Evolutionary conservation across 495 filamentous ascomycete species (phyloP).

Genomic region (Aspergillus homomorphus): DNA sequence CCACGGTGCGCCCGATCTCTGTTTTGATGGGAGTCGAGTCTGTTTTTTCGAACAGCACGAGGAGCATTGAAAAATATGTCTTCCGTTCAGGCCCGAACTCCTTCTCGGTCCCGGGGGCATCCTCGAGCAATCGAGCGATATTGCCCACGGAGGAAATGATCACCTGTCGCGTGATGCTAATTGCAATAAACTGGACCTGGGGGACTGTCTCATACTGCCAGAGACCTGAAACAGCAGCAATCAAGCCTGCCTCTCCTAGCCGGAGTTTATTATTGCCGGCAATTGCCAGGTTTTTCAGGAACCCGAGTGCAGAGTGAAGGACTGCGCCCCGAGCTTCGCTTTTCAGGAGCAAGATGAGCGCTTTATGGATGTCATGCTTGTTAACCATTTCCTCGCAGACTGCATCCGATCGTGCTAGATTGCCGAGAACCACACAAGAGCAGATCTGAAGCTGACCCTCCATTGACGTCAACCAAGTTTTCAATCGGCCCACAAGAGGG

Average conservation of each 20-base stretch:
- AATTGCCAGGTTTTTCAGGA: conserved; percentile 77
- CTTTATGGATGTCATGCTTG: conserved; percentile 49
- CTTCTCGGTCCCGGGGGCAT: conserved; percentile 35
- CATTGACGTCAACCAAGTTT: conserved; percentile 47
- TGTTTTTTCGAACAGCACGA: conserved; percentile 55
- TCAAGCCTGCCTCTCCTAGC: conserved; percentile 54
- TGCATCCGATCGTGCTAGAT: conserved; percentile 69
- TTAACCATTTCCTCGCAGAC: conserved; percentile 57
- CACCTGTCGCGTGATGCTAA: conserved; percentile 64
- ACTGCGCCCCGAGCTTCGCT: conserved; percentile 48
- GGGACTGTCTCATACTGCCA: conserved; percentile 60
- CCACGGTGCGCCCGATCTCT: conserved; percentile 66
- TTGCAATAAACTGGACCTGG: conserved; percentile 67
- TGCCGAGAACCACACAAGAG: conserved; percentile 73
- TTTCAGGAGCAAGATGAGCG: conserved; percentile 53
- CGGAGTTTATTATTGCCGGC: conserved; percentile 57
- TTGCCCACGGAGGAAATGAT: conserved; percentile 57
- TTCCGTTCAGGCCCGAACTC: conserved; percentile 34
- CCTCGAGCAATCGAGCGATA: conserved; percentile 46
- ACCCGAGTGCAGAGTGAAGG: conserved; percentile 65
- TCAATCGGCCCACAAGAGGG: conserved; percentile 50
- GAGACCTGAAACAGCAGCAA: conserved; percentile 54
- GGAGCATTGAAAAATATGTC: conserved; percentile 59
- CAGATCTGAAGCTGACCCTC: conserved; percentile 65
- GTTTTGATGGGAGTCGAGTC: conserved; percentile 65